Conservation (phyloP, 2,329 filamentous ascomycete genomes). For the Cladosporium austrohemisphaericum region DNA sequence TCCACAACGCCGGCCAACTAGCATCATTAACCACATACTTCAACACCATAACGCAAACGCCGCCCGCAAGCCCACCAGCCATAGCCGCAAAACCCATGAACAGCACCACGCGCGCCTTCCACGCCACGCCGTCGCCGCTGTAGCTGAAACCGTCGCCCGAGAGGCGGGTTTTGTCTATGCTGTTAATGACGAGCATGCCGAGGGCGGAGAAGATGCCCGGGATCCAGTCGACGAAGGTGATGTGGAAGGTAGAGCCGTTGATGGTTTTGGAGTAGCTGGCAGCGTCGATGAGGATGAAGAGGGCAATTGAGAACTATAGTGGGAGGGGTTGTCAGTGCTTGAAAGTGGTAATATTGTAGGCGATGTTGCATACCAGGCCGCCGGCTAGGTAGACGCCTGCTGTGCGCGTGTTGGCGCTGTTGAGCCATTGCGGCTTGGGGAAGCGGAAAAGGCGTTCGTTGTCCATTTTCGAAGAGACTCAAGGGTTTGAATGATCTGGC, state of each 20-base stretch:
- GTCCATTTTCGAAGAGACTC: conserved; percentile 35
- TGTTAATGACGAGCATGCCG: conserved; percentile 70
- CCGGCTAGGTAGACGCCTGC: conserved; percentile 64
- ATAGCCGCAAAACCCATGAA: conserved; percentile 67
- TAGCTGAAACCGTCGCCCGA: conserved; percentile 63
- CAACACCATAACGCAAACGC: conserved; percentile 63
- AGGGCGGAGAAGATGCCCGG: conserved; percentile 66
- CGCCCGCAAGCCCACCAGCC: conserved; percentile 64
- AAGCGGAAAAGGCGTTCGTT: conserved; percentile 62
- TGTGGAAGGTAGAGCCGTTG: conserved; percentile 58
- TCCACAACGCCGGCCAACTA: conserved; percentile 60
- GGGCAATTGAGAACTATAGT: conserved; percentile 61
- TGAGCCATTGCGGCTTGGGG: conserved; percentile 63
- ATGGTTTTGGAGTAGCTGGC: conserved; percentile 61
- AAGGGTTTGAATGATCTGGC: no score
- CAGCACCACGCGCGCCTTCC: conserved; percentile 65
- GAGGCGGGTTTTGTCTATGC: conserved; percentile 64
- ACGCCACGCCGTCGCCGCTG: conserved; percentile 62
- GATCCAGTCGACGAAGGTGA: conserved; percentile 70
- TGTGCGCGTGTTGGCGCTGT: conserved; percentile 60
- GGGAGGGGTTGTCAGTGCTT: not conserved
- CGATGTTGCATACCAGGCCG: conserved; percentile 51
- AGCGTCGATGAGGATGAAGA: conserved; percentile 67
- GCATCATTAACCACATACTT: conserved; percentile 63
- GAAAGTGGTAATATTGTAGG: not conserved